A percentile compares a stretch with the other conserved stretches of the same genome.
These are phyloP conservation scores for Bathelium albidoporum DNA, from an alignment of 495 filamentous ascomycete genomes.

Conservation along the genomic window DNA sequence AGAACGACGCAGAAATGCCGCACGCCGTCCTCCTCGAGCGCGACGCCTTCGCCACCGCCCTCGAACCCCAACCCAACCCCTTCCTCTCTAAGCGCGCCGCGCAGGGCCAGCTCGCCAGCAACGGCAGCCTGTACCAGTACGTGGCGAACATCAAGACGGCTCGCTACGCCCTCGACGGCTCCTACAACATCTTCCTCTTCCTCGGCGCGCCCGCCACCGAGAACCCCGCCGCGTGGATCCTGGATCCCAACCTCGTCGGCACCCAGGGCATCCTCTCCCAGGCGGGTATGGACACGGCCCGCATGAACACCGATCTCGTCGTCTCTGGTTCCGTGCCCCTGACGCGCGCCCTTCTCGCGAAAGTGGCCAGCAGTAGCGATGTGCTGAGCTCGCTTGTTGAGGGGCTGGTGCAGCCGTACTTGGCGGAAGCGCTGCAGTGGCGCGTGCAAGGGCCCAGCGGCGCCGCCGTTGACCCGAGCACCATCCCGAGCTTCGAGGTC, in stretches of 20 bases:
- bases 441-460: constrained; percentile 17
- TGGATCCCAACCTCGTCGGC: constrained; percentile 19
- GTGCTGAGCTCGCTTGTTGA: constrained; percentile 5
- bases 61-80: constrained; percentile 6
- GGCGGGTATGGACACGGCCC: constrained; percentile 4
- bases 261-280: constrained; percentile 19
- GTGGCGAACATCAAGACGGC: constrained; percentile 23
- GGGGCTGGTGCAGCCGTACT: constrained; percentile 10
- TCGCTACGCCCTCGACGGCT: constrained; percentile 22
- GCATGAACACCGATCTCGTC: constrained; percentile 7
- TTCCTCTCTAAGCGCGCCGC: not conserved
- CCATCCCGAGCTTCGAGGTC: constrained; percentile 16
- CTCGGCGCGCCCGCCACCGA: constrained; percentile 14
- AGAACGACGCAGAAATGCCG: not conserved
- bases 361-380: constrained; percentile 10
- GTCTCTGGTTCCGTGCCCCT: constrained; percentile 18
- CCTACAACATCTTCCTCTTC: constrained; percentile 23
- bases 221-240: constrained; percentile 12
- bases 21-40: not conserved
- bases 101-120: constrained; percentile 4
- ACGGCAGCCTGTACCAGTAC: constrained; percentile 22
- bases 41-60: not conserved
- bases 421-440: constrained; percentile 15
- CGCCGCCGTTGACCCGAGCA: constrained; percentile 12
- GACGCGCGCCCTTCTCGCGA: constrained; percentile 14